Base-by-base conservation (phyloP, 2,329 filamentous ascomycete genomes). In the Anisogramma anomala region DNA sequence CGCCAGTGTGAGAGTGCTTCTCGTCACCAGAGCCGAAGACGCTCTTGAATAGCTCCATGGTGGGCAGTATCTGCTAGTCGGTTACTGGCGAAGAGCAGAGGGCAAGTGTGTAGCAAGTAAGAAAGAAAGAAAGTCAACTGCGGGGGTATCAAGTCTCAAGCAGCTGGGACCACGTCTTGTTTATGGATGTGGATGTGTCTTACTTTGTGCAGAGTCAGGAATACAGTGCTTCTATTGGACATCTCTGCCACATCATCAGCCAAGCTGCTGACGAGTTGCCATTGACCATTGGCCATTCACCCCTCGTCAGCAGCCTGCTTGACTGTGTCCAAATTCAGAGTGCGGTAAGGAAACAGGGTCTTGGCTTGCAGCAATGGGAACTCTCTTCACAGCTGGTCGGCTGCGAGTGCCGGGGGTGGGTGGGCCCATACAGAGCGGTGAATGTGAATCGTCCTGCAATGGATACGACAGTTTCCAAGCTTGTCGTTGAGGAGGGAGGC, bases 1-100 rank as follows among this genome's bases (percentile, higher is more conserved):
- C 35, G 37, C 69, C 57, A 6, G 66, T 64, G 45, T 70, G 66
- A 19, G 67, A 67, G 42, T 68, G 67, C 32, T 58, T 56, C 42
- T 57, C 55, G 31, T 67, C 64, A 25, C 59, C 56, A 26, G 34
- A 36, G 32, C 58, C 59, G 27, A 65, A 53, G 41, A 59, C 49
- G 30, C 62, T 58, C 33, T 66, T 60, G 40, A 70, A 50, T 51
- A 72, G 17, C 15, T 41, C 38, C 38, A 41, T 48, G 41, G 52
- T 50, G 38, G 60, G 25, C 13, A 6, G 27, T 9, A 13, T 27
- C 14, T 20, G 11, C 6, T 22, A 9, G 5, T n/a, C 3, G 37
- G 6, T 17, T 13, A 18, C 15, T 19, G 25, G 22, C n/a, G 11
- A 27, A 25, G 20, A 33, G 17, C 17, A 10, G 15, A 33, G 22